Evolutionary conservation across 805 yeast genomes (phyloP), one percentile per base, ranked within the genome.

Genomic region (Myxozyma nipponensis): DNA sequence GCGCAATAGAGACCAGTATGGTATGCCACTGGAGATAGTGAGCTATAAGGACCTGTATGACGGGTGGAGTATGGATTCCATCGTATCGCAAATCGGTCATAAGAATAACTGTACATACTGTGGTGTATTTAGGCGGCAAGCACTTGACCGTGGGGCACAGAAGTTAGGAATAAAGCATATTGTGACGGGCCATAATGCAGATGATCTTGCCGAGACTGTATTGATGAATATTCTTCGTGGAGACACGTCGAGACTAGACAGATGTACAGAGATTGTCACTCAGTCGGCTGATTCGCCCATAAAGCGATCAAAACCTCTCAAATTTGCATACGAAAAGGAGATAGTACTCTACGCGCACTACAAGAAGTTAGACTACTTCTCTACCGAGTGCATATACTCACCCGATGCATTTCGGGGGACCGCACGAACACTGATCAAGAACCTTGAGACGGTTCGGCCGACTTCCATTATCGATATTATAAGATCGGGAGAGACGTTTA

Each of bases 401-500:
- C 98, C 99, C 1, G 98, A 93, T 66, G 98, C 99, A 0, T 93
- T 93, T 63, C 75, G 99, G 59, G 99, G 99, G 18, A 93, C 98
- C 0, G 96, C 98, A 0, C 77, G 99, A 64, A 88, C 89, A 51
- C 73, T 93, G 24, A 81, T 93, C 75, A 93, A 93, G 69, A 86
- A 88, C 57, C 71, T 93, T 38, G 98, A 93, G 65, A 79, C 91
- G 2, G 82, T 90, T 1, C 77, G 97, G 60, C 96, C 98, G 15
- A 82, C 93, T 34, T 84, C 96, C 63, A 93, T 93, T 49, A 79
- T 93, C 66, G 99, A 93, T 69, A 86, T 93, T 47, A 93, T 93
- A 28, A 85, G 86, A 58, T 86, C 95, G 57, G 98, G 99, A 32
- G 98, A 93, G 68, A 83, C 82, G 54, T 77, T 90, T 58, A 82